Percentiles rank a stretch among this genome's conserved stretches.
Conservation (phyloP, 1,284 basidiomycete genomes). For the Cronartium quercuum region DNA sequence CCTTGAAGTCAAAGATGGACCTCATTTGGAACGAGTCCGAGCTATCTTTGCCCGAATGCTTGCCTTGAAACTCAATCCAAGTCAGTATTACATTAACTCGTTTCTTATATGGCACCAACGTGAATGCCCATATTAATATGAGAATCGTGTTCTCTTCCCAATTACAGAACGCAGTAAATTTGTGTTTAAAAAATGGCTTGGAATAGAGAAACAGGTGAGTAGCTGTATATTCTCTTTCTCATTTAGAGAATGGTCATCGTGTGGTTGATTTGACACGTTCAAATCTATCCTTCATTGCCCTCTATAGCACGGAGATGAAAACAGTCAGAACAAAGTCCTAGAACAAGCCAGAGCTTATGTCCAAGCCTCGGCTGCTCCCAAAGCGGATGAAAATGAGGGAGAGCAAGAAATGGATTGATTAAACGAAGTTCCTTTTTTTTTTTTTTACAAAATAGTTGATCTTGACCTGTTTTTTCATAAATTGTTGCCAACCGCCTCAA, state of each 20-base stretch:
- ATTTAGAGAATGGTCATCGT: too few species aligned
- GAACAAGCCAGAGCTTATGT: slow-evolving; percentile 63
- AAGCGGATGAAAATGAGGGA: neutral
- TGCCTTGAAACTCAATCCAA: slow-evolving; percentile 90
- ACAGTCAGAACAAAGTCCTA: slow-evolving; percentile 74
- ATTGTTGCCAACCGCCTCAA: too few species aligned
- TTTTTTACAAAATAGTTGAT: too few species aligned
- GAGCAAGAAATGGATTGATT: neutral
- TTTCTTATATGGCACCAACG: neutral
- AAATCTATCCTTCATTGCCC: slow-evolving; percentile 47
- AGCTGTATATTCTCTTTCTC: neutral
- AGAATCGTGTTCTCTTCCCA: neutral
- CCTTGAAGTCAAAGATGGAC: slow-evolving; percentile 64
- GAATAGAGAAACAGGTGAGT: slow-evolving; percentile 58
- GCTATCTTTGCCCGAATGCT: slow-evolving; percentile 71
- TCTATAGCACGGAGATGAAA: slow-evolving; percentile 69
- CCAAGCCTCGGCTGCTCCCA: neutral
- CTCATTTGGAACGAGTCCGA: slow-evolving; percentile 68
- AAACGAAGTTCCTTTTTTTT: neutral
- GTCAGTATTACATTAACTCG: slow-evolving; percentile 53
- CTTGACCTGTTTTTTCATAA: too few species aligned
- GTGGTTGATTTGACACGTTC: neutral
- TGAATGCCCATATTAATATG: neutral
- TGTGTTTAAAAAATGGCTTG: slow-evolving; percentile 97
- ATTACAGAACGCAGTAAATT: slow-evolving; percentile 55